These are phyloP conservation scores for Loxodes magnus DNA, from an alignment of 73 alveolate species.

Conservation along the genomic window DNA sequence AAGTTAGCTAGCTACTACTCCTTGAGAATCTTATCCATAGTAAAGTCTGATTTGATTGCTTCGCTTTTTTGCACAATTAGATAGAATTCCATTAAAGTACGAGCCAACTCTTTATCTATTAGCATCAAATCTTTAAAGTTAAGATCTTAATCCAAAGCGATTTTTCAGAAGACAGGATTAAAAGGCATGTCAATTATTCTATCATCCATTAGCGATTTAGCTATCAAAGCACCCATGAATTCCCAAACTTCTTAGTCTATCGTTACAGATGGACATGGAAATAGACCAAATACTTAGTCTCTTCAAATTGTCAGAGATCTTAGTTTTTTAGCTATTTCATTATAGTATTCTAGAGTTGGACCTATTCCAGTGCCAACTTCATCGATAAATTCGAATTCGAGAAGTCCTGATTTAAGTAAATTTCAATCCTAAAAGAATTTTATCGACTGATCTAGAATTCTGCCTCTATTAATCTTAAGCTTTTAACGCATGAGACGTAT, in stretches of 20 bases:
- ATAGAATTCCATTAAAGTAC: constrained; percentile 32
- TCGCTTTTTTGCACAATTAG: constrained; percentile 20
- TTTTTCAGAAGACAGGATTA: constrained; percentile 61
- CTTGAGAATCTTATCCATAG: not conserved
- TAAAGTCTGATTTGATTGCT: constrained; percentile 31
- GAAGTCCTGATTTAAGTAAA: constrained; percentile 24
- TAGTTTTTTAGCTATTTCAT: constrained; percentile 45
- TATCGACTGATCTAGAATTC: constrained; percentile 24
- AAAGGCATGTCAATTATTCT: constrained; percentile 73
- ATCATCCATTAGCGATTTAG: constrained; percentile 75
- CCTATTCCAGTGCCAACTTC: constrained; percentile 92
- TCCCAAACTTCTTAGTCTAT: constrained; percentile 37
- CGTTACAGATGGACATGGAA: constrained; percentile 57
- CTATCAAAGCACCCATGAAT: constrained; percentile 61
- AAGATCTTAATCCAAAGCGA: constrained; percentile 45
- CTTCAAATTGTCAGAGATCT: constrained; percentile 16
- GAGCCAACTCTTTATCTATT: constrained; percentile 30
- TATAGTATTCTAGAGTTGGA: constrained; percentile 82
- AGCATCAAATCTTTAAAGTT: constrained; percentile 33
- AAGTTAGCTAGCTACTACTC: not conserved
- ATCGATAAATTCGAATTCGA: constrained; percentile 68
- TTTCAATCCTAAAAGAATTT: constrained; percentile 5
- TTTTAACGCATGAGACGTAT: constrained; percentile 28
- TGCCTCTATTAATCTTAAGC: constrained; percentile 20
- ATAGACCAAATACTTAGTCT: constrained; percentile 49